Base-by-base conservation (phyloP, 2,329 filamentous ascomycete genomes). In the Tothia fuscella region DNA sequence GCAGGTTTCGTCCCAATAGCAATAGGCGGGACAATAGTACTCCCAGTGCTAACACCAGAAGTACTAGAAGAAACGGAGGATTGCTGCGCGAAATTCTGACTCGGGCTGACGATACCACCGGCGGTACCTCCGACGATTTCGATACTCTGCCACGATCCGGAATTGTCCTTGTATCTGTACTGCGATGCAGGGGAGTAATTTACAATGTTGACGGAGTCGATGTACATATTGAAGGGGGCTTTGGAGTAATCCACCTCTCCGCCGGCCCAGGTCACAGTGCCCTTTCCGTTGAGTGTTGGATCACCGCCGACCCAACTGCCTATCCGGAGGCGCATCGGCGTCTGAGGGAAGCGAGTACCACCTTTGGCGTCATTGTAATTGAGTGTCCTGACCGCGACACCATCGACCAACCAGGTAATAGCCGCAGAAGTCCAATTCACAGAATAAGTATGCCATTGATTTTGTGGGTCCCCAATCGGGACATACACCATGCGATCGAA, bases 291-390 rank as follows among this genome's bases (percentile, higher is more conserved):
- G 42, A 62, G 57, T 41, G 62, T 57, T 4, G 62, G 57, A 42
- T 65, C 62, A 49, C 70, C 72, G 38, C 64, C 66, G 28, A 63
- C 62, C 65, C 65, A 68, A 54, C 60, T 63, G 33, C 64, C 64
- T 14, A 68, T 55, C 45, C 53, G 54, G 17, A 62, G 52, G 25
- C 75, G 74, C 76, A 82, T 81, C 1, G 83, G 83, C 0, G 82
- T 87, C 56, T 89, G 83, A 0, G 83, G 83, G 57, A 74, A 88
- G 54, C 72, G 72, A 38, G 70, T 56, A 10, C 76, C 76, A 50
- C 70, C 70, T 34, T 71, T 63, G 40, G 66, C 60, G 39, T 82
- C 72, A 13, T 60, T 63, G 50, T 71, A 72, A 45, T 63, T 67
- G 40, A 86, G 65, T 32, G 73, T 76, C 51, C 82, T 78, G 43